Base-by-base conservation (phyloP, 2,329 filamentous ascomycete species). In the Ophiostoma australiae region DNA sequence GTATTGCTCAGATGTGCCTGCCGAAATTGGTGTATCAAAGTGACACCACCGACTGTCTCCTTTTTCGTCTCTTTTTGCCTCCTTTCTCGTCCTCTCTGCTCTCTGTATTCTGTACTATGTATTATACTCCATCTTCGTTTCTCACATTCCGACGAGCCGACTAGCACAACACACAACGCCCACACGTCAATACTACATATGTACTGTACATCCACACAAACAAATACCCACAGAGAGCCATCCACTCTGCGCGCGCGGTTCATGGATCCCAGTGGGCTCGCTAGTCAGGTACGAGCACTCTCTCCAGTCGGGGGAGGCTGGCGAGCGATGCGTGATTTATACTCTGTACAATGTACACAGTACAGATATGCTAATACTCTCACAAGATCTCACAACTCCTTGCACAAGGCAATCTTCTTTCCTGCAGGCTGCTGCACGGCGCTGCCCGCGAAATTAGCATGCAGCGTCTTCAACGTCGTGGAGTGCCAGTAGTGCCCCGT, bases 381-480 rank as follows among this genome's bases (percentile, higher is more conserved):
- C 17, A 39, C 37, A 48, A 48, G 4, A 48, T 48, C 44, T 48
- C 44, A 48, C 41, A 44, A 44, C 58, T 63, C 66, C 48, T 37
- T 68, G 69, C 65, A 67, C 35, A 39, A 37, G n/a, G 37, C 15
- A 52, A 37, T 55, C 31, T 35, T 58, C 27, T 55, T 70, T 65
- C 33, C 70, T 72, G 70, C 70, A 70, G 23, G 70, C 68, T 44
- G 65, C 61, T 72, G 70, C 70, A 69, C 63, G 61, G 35, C 20
- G 52, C 55, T 33, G 66, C 33, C 66, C 55, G 41, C 70, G 69
- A 69, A 72, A 72, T 72, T 72, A 72, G 66, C 65, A 67, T 70
- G 66, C 69, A 70, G 70, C 67, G 37, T 23, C 52, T 33, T 27
- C 55, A 71, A 39, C 63, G 63, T 65, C 58, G 39, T 31, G 44